These are phyloP conservation scores for Solanum hybrid DNA, from an alignment of 305 asterid genomes.

Conservation along the genomic window DNA sequence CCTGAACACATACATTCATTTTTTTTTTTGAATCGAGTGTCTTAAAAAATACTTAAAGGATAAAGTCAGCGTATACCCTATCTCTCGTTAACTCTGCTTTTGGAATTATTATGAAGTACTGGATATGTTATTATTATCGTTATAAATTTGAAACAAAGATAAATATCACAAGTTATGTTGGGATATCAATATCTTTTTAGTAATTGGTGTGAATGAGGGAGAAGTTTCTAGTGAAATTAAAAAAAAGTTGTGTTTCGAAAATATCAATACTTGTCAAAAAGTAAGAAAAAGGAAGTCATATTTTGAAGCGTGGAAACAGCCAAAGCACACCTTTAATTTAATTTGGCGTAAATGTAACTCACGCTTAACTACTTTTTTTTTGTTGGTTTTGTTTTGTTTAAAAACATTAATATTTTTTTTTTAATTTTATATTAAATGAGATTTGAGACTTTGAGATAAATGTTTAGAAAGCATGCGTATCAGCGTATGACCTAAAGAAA, in stretches of 20 bases:
- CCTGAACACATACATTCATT: fast-evolving
- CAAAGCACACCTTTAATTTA: not conserved
- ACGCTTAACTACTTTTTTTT: not conserved
- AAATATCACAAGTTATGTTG: not conserved
- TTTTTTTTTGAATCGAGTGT: not conserved
- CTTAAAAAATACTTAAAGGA: not conserved
- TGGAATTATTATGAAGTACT: not conserved
- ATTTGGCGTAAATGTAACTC: not conserved
- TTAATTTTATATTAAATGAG: not conserved
- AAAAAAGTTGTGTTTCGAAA: not conserved
- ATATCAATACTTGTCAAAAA: not conserved
- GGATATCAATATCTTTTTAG: not conserved
- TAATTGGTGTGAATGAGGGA: not conserved
- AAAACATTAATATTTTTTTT: not conserved
- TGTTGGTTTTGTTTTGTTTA: not conserved
- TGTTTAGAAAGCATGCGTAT: not conserved
- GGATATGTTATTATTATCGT: not conserved
- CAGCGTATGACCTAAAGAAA: not conserved
- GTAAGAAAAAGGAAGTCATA: not conserved
- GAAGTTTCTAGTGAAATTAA: not conserved
- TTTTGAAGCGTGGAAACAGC: not conserved
- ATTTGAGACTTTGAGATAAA: not conserved
- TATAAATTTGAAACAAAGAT: not conserved
- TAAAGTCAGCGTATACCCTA: not conserved
- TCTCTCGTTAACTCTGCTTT: not conserved